These are phyloP conservation scores for Phytophthora nicotianae DNA, from an alignment of 352 stramenopile species.

Conservation along the genomic window DNA sequence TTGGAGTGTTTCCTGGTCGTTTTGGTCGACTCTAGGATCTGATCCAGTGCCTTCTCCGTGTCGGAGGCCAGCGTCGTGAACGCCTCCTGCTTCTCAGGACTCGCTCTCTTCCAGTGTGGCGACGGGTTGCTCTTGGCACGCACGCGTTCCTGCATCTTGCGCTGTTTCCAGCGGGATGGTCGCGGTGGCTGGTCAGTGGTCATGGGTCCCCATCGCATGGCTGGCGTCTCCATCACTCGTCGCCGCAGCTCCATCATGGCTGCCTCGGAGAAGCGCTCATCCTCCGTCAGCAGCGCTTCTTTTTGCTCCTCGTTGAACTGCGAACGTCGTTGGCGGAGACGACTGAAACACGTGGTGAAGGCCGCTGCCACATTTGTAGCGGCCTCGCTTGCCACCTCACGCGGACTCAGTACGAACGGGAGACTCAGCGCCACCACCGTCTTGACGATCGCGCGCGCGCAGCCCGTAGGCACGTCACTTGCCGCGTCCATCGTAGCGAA, in stretches of 20 bases:
- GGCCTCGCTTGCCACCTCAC: constrained; percentile 43
- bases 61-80: constrained; percentile 47
- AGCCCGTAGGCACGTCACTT: constrained; percentile 15
- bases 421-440: constrained; percentile 34
- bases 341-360: constrained; percentile 56
- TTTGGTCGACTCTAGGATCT: constrained; percentile 43
- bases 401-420: constrained; percentile 34
- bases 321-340: constrained; percentile 39
- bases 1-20: constrained; percentile 23
- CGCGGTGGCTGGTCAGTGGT: constrained; percentile 31
- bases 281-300: constrained; percentile 64
- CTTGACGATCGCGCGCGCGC: constrained; percentile 30
- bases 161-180: constrained; percentile 46
- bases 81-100: constrained; percentile 24
- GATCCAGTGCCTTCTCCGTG: constrained; percentile 56
- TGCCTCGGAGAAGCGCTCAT: constrained; percentile 51
- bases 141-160: constrained; percentile 43
- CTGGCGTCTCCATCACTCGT: constrained; percentile 52
- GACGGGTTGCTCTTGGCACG: constrained; percentile 21
- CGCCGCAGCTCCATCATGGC: constrained; percentile 75
- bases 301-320: constrained; percentile 82
- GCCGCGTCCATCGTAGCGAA: constrained; percentile 46
- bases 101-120: constrained; percentile 19
- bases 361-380: constrained; percentile 24
- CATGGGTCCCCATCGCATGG: constrained; percentile 29